Evolutionary conservation across 352 stramenopile genomes (phyloP).

Genomic region (Phytopythium delawarense): DNA sequence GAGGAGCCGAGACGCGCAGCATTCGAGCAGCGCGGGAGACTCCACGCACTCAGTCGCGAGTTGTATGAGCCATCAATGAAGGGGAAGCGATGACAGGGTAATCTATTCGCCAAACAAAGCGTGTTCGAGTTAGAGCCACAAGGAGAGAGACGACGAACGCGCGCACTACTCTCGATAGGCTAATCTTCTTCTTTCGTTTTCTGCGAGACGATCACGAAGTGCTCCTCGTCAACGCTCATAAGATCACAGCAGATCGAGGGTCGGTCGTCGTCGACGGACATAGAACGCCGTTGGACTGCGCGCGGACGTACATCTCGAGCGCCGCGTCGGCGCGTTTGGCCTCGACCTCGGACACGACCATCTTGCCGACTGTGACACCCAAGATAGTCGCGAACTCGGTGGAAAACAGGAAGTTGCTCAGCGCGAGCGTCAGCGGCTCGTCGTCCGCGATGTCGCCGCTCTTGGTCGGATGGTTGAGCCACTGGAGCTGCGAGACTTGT

Average conservation of each 20-base stretch:
- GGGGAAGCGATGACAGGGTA: background rate
- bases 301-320: slow-evolving; percentile 38
- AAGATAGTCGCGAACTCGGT: slow-evolving; percentile 39
- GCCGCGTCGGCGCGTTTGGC: slow-evolving; percentile 41
- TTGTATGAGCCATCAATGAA: background rate
- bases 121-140: background rate
- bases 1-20: slow-evolving; percentile 26
- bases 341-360: slow-evolving; percentile 42
- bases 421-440: slow-evolving; percentile 50
- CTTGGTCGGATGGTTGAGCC: slow-evolving; percentile 50
- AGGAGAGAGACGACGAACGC: no score
- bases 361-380: slow-evolving; percentile 20
- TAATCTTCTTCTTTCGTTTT: no score
- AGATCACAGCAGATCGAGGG: background rate
- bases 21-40: slow-evolving; percentile 38
- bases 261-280: background rate
- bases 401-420: slow-evolving; percentile 58
- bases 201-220: no score
- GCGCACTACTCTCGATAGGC: no score
- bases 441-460: slow-evolving; percentile 42
- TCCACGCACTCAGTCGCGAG: slow-evolving; percentile 28
- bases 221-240: slow-evolving; percentile 16
- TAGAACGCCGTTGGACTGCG: background rate
- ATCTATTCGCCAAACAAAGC: background rate
- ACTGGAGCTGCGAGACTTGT: slow-evolving; percentile 42